Evolutionary conservation across 164 flowering plant genomes (phyloP).

Genomic region (Hamamelis virginiana): DNA sequence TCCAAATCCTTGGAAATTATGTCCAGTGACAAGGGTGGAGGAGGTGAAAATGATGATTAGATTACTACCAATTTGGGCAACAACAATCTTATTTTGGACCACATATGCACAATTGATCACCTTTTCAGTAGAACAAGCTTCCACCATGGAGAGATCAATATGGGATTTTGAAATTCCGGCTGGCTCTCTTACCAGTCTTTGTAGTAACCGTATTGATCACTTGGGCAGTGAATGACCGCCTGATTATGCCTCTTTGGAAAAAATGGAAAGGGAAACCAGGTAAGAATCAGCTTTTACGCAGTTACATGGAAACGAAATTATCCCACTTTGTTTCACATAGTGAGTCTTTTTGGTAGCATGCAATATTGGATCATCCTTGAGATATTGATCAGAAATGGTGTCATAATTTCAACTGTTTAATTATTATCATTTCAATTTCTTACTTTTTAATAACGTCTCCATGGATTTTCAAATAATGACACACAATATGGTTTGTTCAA

Average conservation of each 20-base stretch:
- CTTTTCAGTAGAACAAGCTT: slow-evolving; percentile 82
- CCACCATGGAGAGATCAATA: slow-evolving; percentile 68
- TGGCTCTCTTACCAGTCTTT: slow-evolving; percentile 89
- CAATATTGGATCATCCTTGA: too few relatives aligned
- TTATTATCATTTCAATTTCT: too few relatives aligned
- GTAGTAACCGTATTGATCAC: slow-evolving; percentile 73
- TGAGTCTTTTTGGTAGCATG: too few relatives aligned
- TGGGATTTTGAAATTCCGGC: slow-evolving; percentile 82
- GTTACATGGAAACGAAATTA: too few relatives aligned
- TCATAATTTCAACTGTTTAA: too few relatives aligned
- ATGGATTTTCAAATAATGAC: too few relatives aligned
- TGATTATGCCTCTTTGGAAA: slow-evolving; percentile 77
- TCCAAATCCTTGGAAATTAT: slow-evolving; percentile 72
- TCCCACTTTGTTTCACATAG: too few relatives aligned
- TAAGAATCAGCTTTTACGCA: slow-evolving; percentile 15
- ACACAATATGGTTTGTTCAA: too few relatives aligned
- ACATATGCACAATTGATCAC: slow-evolving; percentile 88
- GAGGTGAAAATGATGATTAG: slow-evolving; percentile 75
- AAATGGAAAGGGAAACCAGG: slow-evolving; percentile 81
- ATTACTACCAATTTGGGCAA: slow-evolving; percentile 76
- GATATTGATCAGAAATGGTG: too few relatives aligned
- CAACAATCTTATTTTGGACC: slow-evolving; percentile 85
- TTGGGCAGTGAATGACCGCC: slow-evolving; percentile 62
- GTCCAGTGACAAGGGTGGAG: slow-evolving; percentile 67
- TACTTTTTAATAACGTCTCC: too few relatives aligned